Percentiles rank a stretch among this genome's conserved stretches.
These are phyloP conservation scores for Candida glucosophila DNA, from an alignment of 1,139 yeast species.

Conservation along the genomic window DNA sequence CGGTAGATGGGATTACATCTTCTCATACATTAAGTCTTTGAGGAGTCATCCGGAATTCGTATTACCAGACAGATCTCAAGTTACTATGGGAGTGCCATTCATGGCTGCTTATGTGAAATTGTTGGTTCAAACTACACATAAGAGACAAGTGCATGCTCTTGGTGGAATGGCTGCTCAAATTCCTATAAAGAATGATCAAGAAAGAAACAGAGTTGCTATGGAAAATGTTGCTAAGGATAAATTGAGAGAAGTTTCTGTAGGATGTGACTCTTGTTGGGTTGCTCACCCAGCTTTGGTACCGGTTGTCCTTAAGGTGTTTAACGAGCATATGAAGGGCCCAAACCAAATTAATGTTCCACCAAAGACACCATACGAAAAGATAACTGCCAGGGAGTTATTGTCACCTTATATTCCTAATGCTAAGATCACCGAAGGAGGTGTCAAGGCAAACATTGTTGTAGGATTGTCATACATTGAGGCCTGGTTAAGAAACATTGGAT, in stretches of 20 bases:
- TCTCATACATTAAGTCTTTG: slow-evolving; percentile 61
- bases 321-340: slow-evolving; percentile 78
- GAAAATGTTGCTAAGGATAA: slow-evolving; percentile 66
- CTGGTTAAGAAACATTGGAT: slow-evolving; percentile 73
- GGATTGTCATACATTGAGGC: slow-evolving; percentile 78
- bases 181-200: slow-evolving; percentile 62
- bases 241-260: slow-evolving; percentile 65
- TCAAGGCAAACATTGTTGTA: slow-evolving; percentile 60
- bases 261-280: slow-evolving; percentile 80
- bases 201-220: slow-evolving; percentile 59
- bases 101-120: slow-evolving; percentile 64
- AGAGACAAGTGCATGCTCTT: slow-evolving; percentile 71
- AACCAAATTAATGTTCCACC: slow-evolving; percentile 67
- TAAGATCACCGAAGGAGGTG: slow-evolving; percentile 61
- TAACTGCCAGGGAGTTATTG: slow-evolving; percentile 61
- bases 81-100: slow-evolving; percentile 69
- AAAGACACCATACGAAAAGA: slow-evolving; percentile 33
- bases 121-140: slow-evolving; percentile 63
- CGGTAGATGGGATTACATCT: slow-evolving; percentile 80
- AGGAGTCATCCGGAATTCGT: slow-evolving; percentile 56
- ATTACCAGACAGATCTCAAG: slow-evolving; percentile 67
- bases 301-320: slow-evolving; percentile 67
- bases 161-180: slow-evolving; percentile 86
- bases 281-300: slow-evolving; percentile 76
- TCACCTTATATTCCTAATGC: slow-evolving; percentile 64